Conservation (phyloP, 352 stramenopile genomes). For the Phytophthora hibernalis region DNA sequence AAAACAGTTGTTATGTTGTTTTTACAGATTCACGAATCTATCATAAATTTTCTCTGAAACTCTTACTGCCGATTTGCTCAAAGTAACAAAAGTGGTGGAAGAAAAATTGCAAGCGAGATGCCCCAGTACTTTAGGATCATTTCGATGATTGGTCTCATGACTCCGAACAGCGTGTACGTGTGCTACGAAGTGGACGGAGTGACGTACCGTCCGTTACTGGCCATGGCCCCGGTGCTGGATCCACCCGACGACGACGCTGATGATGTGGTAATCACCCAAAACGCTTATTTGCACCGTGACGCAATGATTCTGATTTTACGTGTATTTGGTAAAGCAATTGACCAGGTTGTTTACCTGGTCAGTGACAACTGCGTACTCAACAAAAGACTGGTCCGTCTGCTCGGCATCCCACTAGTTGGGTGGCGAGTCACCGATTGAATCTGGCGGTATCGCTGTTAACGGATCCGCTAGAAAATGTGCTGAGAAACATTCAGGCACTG, state of each 20-base stretch:
- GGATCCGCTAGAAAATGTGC: not conserved
- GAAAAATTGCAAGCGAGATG: conserved; percentile 3
- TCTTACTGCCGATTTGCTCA: not conserved
- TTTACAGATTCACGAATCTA: conserved; percentile 8
- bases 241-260: not conserved
- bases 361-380: conserved; percentile 15
- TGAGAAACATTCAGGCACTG: conserved; percentile 2
- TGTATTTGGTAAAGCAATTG: conserved; percentile 10
- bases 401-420: conserved; percentile 3
- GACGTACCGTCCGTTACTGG: not conserved
- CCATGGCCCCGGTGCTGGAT: conserved; percentile 9
- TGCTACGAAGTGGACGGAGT: conserved; percentile 5
- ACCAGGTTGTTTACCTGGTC: conserved; percentile 17
- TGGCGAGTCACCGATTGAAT: conserved; percentile 17
- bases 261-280: too few relatives aligned
- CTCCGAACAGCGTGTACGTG: conserved; percentile 8
- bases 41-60: conserved; percentile 7
- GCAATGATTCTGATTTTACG: not conserved
- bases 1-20: not conserved
- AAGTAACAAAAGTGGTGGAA: conserved; percentile 5
- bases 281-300: conserved; percentile 5
- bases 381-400: conserved; percentile 2
- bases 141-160: conserved; percentile 14
- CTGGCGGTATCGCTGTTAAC: not conserved
- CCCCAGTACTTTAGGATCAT: not conserved